Base-by-base conservation (phyloP, 192 early-diverging fungal genomes). In the Coemansia javaensis region DNA sequence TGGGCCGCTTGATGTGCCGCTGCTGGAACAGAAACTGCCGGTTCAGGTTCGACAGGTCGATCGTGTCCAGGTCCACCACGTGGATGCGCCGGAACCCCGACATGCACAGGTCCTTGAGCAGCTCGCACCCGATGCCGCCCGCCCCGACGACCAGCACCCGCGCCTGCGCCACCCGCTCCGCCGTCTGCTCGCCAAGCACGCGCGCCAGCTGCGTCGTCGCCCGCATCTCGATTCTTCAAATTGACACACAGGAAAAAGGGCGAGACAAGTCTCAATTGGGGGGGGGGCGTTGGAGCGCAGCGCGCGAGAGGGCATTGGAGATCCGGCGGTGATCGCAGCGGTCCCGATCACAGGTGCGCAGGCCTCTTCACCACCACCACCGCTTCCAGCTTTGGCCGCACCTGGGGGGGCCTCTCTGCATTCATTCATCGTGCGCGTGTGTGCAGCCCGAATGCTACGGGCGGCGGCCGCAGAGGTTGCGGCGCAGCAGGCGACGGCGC, bases 21-120 rank as follows among this genome's bases (percentile, higher is more conserved):
- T 82, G 85, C 72, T 93, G 94, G 79, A 99, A 99, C 40, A 99
- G 79, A 49, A 99, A 99, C 77, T 99, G 97, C n/a, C 97, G 77
- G 74, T 99, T 99, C 40, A 99, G 73, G 67, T 99, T 99, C 20
- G 93, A 94, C 32, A 98, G 75, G 48, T 99, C 97, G 43, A 99
- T 99, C 1, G 95, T 96, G 72, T 99, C 97, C 32, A 99, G 77
- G 66, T 99, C 97, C 32, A 99, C 78, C 34, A 96, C 81, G 40
- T 84, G 78, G 47, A 99, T 91, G 53, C 80, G 44, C 36, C 64
- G 67, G 64, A 97, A 95, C 18, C 95, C 95, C 15, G 82, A 78
- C 72, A 94, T 61, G 32, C 92, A 87, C 14, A 99, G 79, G 66
- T 94, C 86, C 73, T 99, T 99, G 8, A 99, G 78, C 31, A 99